Evolutionary conservation across 192 early-diverging fungal species (phyloP).

Genomic region (Coemansia sp.): DNA sequence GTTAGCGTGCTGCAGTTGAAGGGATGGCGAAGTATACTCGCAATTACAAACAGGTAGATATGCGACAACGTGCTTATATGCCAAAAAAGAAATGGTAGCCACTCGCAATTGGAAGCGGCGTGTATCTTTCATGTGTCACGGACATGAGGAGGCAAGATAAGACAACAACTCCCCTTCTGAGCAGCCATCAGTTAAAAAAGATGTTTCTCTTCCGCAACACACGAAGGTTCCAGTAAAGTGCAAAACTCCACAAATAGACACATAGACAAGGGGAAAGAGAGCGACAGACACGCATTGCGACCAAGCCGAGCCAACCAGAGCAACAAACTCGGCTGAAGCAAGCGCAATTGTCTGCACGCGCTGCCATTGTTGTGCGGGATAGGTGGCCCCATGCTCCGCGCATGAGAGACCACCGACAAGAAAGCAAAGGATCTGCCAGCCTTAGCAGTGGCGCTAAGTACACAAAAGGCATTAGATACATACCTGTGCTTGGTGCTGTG

Average conservation of each 20-base stretch:
- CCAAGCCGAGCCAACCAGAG: neutral
- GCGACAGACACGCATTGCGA: neutral
- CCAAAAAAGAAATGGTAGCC: neutral
- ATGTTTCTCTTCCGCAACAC: too few relatives aligned
- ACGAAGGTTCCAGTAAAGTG: neutral
- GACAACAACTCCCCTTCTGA: neutral
- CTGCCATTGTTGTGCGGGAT: neutral
- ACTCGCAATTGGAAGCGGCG: neutral
- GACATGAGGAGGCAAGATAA: neutral
- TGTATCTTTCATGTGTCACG: neutral
- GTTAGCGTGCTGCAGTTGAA: neutral
- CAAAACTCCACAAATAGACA: neutral
- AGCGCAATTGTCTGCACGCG: neutral
- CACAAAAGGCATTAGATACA: neutral
- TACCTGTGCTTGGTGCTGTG: neutral
- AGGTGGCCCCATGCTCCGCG: neutral
- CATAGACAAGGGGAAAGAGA: neutral
- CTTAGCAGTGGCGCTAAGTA: neutral
- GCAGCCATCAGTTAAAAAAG: constrained; percentile 1
- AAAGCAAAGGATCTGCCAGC: neutral
- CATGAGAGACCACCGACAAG: neutral
- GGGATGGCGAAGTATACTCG: neutral
- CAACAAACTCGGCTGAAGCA: neutral
- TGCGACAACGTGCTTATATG: constrained; percentile 4
- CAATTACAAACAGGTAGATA: neutral